Base-by-base conservation (phyloP, 2,329 filamentous ascomycete genomes). In the Aspergillus thermomutatus region DNA sequence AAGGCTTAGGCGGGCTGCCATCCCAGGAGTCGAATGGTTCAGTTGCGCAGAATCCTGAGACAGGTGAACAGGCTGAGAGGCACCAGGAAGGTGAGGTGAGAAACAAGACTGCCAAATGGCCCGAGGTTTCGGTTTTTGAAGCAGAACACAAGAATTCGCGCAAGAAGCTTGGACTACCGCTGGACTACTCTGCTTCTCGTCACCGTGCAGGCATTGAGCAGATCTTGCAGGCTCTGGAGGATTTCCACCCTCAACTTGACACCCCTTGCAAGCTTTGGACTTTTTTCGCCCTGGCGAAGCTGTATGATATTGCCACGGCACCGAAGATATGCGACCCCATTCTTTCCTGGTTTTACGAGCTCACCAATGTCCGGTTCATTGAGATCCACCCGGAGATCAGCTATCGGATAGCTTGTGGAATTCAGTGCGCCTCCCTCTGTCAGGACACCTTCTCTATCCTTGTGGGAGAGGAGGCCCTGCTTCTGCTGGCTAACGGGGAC, bases 261-360 rank as follows among this genome's bases (percentile, higher is more conserved):
- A 89, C 87, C 0, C 87, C 87, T 0, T 78, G 82, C 10, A 85
- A 87, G 14, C 73, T 88, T 40, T 90, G 85, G 80, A 89, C 87
- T 0, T 77, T 89, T n/a, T 82, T 84, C 34, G 83, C 81, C 3
- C 70, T 90, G 8, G 83, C 85, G 7, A 83, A 83, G 57, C 77
- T 85, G 41, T 80, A 88, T 51, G 82, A 85, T 21, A 67, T 72
- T 26, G 66, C 68, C 9, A 60, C 62, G 5, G 58, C 68, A 54
- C 61, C 66, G 1, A 45, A 62, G 63, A 70, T 79, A 69, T 59
- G 68, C 27, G 79, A 84, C 50, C 75, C 74, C 11, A 78, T 87
- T 45, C 70, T 80, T 2, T 77, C 79, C 31, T 90, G 87, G 87
- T 75, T 89, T 10, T 78, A 83, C 59, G 73, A 78, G 21, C 69